Conservation (phyloP, 139 green algal species). For the Desmodesmus armatus region DNA sequence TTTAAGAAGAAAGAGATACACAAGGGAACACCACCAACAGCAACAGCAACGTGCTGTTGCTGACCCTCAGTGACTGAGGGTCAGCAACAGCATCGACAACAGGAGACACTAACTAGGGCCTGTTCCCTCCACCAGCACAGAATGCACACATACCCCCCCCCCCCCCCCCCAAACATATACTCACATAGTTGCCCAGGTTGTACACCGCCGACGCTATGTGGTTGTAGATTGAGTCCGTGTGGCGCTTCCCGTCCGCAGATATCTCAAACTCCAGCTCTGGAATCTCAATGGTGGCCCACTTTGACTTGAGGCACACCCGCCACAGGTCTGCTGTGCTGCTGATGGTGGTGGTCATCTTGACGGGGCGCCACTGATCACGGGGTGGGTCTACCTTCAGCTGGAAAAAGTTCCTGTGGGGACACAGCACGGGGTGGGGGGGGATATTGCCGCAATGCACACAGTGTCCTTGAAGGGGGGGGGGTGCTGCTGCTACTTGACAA, state of each 20-base stretch:
- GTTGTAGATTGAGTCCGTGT: conserved; percentile 82
- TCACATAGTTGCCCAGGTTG: conserved; percentile 60
- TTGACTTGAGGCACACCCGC: conserved; percentile 65
- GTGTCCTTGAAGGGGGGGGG: conserved; percentile 18
- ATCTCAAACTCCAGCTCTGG: conserved; percentile 83
- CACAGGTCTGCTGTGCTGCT: conserved; percentile 53
- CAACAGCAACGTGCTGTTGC: not conserved
- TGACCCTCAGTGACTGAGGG: not conserved
- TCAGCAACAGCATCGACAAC: not conserved
- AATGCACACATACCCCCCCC: not conserved
- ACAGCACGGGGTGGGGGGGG: too few relatives aligned
- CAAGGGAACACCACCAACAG: too few relatives aligned
- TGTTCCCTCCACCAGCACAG: too few relatives aligned
- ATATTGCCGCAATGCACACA: conserved; percentile 12
- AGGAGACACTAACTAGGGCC: not conserved
- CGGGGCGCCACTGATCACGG: not conserved
- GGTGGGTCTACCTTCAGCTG: conserved; percentile 12
- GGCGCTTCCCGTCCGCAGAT: conserved; percentile 63
- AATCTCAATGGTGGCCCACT: conserved; percentile 66
- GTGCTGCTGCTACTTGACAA: too few relatives aligned
- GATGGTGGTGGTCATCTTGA: not conserved
- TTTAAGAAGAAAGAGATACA: too few relatives aligned
- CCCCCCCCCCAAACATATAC: not conserved
- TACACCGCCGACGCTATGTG: conserved; percentile 64
- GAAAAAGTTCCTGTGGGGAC: conserved; percentile 11